Evolutionary conservation across 768 basidiomycete species (phyloP).

Genomic region (Auricularia sp.): DNA sequence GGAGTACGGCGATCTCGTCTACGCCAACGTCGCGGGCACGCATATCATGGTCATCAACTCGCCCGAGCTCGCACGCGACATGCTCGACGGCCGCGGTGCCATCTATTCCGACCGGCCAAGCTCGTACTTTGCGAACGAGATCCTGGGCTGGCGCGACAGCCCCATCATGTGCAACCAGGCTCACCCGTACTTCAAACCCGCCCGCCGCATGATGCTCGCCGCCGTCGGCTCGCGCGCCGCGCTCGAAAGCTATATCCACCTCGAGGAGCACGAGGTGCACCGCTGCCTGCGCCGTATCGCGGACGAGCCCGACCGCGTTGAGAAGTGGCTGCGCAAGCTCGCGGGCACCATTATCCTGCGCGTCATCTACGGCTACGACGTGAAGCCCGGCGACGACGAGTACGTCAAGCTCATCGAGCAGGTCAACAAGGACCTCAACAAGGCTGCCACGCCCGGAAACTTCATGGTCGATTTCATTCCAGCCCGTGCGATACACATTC

Average conservation of each 20-base stretch:
- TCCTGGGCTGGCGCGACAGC: background rate
- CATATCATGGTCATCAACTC: conserved; percentile 29
- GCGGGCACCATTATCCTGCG: conserved; percentile 8
- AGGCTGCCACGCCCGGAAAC: conserved; percentile 9
- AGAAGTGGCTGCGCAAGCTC: background rate
- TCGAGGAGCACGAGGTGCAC: background rate
- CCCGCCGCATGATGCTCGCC: background rate
- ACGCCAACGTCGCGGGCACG: conserved; percentile 56
- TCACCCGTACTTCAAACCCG: background rate
- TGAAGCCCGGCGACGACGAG: conserved; percentile 5
- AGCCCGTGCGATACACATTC: conserved; percentile 1
- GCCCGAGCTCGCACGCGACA: conserved; percentile 10
- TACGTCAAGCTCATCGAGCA: background rate
- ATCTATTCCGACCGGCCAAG: background rate
- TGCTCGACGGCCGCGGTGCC: conserved; percentile 12
- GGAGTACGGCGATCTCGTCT: conserved; percentile 43
- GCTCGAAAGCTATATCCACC: background rate
- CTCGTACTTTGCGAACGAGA: background rate
- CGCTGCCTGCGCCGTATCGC: background rate
- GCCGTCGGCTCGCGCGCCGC: background rate
- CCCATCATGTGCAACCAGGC: background rate
- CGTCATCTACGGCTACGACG: conserved; percentile 9
- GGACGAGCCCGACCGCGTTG: background rate
- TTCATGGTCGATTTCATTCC: conserved; percentile 13
- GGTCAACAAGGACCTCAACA: background rate